Evolutionary conservation across 257 asterid species (phyloP).

Genomic region (Solanum pennellii): DNA sequence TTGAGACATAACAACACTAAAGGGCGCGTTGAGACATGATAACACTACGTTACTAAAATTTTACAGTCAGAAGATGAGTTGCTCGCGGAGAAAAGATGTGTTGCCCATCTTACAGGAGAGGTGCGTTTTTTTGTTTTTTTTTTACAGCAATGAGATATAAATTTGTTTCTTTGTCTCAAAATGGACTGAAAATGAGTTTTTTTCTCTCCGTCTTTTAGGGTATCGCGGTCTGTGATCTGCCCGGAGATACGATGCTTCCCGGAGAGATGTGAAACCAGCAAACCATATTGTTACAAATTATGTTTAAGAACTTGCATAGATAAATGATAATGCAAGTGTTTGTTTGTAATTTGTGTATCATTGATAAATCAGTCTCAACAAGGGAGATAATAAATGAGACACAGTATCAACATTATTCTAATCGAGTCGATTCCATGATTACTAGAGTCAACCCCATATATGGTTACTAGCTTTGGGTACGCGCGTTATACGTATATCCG

Average conservation of each 20-base stretch:
- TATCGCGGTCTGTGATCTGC: slow-evolving; percentile 88
- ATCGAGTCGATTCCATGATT: no score
- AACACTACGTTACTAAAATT: neutral
- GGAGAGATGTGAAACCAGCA: slow-evolving; percentile 61
- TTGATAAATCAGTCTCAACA: neutral
- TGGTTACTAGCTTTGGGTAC: no score
- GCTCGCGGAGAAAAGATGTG: slow-evolving; percentile 95
- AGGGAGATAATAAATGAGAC: neutral
- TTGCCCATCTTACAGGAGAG: slow-evolving; percentile 98
- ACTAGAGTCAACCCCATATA: neutral
- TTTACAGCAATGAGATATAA: neutral
- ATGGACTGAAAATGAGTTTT: neutral
- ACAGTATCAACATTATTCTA: no score
- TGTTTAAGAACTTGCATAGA: neutral
- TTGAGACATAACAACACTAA: neutral
- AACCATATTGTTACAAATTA: neutral
- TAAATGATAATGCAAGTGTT: neutral
- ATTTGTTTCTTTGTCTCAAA: neutral
- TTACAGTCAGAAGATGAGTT: slow-evolving; percentile 90
- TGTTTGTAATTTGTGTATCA: neutral
- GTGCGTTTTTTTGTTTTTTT: slow-evolving; percentile 14
- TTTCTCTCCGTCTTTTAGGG: slow-evolving; percentile 26
- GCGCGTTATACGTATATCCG: no score
- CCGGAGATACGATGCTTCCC: slow-evolving; percentile 95
- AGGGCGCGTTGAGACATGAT: neutral